phyloP scores from a whole-genome alignment of 1,284 basidiomycete species.

The Marasmius tenuissimus region DNA sequence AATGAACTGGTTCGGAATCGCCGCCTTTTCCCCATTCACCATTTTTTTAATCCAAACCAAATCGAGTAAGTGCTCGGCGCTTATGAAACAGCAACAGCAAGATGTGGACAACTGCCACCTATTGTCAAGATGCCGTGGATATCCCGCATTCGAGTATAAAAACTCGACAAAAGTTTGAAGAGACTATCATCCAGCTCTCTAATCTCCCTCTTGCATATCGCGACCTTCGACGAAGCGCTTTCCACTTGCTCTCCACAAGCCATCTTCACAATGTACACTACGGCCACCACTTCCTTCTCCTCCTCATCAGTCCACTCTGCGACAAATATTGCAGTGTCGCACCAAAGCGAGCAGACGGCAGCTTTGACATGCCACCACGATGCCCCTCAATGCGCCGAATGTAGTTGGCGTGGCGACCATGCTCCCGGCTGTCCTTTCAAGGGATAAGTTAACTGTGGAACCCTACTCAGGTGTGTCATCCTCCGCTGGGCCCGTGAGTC shows the following conservation, averaged over 20 bases:
- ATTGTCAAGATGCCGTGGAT: background rate
- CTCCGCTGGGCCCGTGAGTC: background rate
- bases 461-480: too few relatives aligned
- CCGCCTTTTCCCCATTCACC: background rate
- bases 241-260: too few relatives aligned
- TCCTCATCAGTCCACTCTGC: background rate
- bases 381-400: conserved; percentile 75
- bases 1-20: background rate
- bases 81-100: background rate
- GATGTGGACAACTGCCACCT: background rate
- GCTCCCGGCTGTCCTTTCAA: conserved; percentile 70
- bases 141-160: background rate
- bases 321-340: background rate
- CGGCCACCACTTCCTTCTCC: background rate
- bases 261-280: too few relatives aligned
- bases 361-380: conserved; percentile 32
- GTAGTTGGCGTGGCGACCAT: conserved; percentile 68
- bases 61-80: background rate
- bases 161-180: too few relatives aligned
- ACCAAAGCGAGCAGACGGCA: conserved; percentile 12
- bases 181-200: background rate
- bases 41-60: background rate
- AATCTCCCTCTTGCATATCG: background rate
- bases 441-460: conserved; percentile 11
- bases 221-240: background rate